Evolutionary conservation across 2,329 filamentous ascomycete species (phyloP).

Genomic region (Monosporascus sp.): DNA sequence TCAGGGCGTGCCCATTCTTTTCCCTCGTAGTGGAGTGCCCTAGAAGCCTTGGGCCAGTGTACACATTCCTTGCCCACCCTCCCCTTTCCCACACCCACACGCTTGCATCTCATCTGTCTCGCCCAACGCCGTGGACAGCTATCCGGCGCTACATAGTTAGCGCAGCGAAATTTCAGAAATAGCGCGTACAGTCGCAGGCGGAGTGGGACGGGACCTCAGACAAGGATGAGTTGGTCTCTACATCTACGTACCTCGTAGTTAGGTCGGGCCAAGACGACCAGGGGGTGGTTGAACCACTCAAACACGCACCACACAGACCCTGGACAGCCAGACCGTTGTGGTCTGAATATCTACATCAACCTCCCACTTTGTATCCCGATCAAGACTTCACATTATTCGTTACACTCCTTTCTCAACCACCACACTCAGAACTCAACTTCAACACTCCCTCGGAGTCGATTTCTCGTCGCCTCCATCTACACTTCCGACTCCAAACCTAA

Average conservation of each 20-base stretch:
- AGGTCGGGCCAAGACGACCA: constrained; percentile 19
- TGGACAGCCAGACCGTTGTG: constrained; percentile 13
- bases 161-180: background rate
- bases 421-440: constrained; percentile 8
- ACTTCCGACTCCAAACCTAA: constrained; percentile 4
- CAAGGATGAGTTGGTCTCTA: constrained; percentile 25
- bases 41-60: constrained; percentile 26
- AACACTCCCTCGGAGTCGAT: constrained; percentile 6
- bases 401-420: constrained; percentile 13
- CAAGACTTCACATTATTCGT: constrained; percentile 17
- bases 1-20: constrained; percentile 18
- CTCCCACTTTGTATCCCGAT: constrained; percentile 23
- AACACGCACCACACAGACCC: constrained; percentile 26
- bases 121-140: too few relatives aligned
- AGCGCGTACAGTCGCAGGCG: constrained; percentile 26
- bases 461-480: constrained; percentile 2
- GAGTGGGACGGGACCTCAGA: constrained; percentile 25
- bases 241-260: constrained; percentile 15
- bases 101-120: background rate
- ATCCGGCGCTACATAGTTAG: background rate
- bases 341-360: constrained; percentile 28
- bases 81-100: constrained; percentile 2
- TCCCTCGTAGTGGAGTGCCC: constrained; percentile 22
- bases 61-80: constrained; percentile 24
- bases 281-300: constrained; percentile 27